Conservation (phyloP, 2,329 filamentous ascomycete species). For the Fusarium dlaminii region DNA sequence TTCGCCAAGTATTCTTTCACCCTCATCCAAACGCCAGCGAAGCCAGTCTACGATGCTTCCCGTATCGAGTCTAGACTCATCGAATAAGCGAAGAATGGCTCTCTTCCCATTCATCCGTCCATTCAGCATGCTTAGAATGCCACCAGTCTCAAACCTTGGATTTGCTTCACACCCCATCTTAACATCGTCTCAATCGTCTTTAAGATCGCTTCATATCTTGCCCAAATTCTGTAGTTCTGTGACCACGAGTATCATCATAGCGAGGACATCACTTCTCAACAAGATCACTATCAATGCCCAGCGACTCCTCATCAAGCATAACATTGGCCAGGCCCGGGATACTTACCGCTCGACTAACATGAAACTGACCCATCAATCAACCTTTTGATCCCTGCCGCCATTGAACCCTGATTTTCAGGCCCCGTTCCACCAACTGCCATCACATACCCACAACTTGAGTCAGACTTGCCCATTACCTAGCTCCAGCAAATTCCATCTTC, state of each 20-base stretch:
- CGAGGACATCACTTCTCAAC: neutral
- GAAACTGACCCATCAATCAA: conserved; percentile 18
- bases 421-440: neutral
- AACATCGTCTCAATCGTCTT: neutral
- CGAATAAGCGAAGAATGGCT: neutral
- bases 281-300: neutral
- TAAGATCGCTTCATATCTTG: conserved; percentile 12
- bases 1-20: neutral
- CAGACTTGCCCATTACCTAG: neutral
- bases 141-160: conserved; percentile 7
- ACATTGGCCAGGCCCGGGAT: conserved; percentile 1
- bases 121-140: neutral
- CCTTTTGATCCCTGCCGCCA: conserved; percentile 17
- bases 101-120: conserved; percentile 14
- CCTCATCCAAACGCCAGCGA: neutral
- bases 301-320: neutral
- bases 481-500: conserved; percentile 1
- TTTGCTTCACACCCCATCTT: neutral
- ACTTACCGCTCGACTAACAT: conserved; percentile 1
- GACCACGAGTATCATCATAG: neutral
- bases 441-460: neutral
- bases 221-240: neutral
- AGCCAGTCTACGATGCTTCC: conserved; percentile 5
- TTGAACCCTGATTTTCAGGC: conserved; percentile 32
- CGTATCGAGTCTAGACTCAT: conserved; percentile 18